Conservation (phyloP, 2,329 filamentous ascomycete species). For the Hypoxylon rubiginosum region DNA sequence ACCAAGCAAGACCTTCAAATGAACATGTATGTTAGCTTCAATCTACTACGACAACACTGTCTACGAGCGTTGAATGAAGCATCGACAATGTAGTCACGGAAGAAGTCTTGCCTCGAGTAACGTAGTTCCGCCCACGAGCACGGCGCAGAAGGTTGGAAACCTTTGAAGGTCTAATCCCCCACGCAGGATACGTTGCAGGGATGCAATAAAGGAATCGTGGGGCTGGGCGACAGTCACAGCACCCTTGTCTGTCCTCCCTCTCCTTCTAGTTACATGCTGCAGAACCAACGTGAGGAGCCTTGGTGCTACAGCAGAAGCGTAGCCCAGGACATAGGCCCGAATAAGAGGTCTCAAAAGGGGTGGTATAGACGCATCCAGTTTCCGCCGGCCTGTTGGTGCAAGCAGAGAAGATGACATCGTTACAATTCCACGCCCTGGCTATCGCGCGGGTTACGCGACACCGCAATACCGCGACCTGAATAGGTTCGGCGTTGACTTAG, state of each 20-base stretch:
- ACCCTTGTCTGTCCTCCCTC: constrained; percentile 51
- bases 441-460: constrained; percentile 30
- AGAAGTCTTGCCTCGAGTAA: constrained; percentile 66
- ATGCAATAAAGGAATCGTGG: constrained; percentile 51
- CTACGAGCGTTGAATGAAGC: not conserved
- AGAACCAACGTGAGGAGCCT: constrained; percentile 68
- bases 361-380: constrained; percentile 58
- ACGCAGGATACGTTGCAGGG: constrained; percentile 59
- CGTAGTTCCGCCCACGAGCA: constrained; percentile 70
- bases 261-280: constrained; percentile 60
- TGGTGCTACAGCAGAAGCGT: constrained; percentile 70
- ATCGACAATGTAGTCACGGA: constrained; percentile 7
- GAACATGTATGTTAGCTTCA: constrained; percentile 35
- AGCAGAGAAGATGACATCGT: constrained; percentile 47
- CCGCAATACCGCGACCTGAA: constrained; percentile 28
- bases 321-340: constrained; percentile 72
- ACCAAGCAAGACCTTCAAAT: constrained; percentile 45
- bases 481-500: constrained; percentile 7
- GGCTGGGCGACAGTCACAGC: constrained; percentile 44
- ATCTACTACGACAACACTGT: not conserved
- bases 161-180: constrained; percentile 67
- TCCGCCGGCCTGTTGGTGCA: constrained; percentile 39
- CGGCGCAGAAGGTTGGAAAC: constrained; percentile 74
- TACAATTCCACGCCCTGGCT: constrained; percentile 30
- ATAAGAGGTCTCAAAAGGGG: constrained; percentile 67